A percentile compares a stretch with the other conserved stretches of the same genome.
Conservation (phyloP, 768 basidiomycete genomes). For the Termitomyces sp. region DNA sequence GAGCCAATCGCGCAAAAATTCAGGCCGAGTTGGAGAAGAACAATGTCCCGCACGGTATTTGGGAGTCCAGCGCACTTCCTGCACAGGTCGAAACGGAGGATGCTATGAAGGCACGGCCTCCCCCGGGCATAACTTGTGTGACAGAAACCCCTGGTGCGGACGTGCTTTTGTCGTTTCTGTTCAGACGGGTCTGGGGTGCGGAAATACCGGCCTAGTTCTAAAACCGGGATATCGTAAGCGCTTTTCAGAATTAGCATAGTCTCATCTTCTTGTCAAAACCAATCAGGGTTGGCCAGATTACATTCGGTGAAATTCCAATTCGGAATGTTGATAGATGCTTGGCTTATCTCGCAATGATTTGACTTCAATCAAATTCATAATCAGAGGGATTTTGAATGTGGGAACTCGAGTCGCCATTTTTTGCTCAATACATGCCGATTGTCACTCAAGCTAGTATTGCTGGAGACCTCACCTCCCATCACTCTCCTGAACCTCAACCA, state of each 20-base stretch:
- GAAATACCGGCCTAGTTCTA: not conserved
- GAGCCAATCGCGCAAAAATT: slow-evolving; percentile 57
- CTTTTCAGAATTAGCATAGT: not conserved
- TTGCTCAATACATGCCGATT: slow-evolving; percentile 31
- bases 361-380: slow-evolving; percentile 21
- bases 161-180: slow-evolving; percentile 40
- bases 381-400: slow-evolving; percentile 19
- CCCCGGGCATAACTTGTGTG: slow-evolving; percentile 40
- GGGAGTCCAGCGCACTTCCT: slow-evolving; percentile 50
- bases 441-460: slow-evolving; percentile 16
- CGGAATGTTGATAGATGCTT: slow-evolving; percentile 3
- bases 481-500: slow-evolving; percentile 7
- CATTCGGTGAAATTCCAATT: not conserved
- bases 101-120: slow-evolving; percentile 10
- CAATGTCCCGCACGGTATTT: slow-evolving; percentile 24
- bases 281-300: slow-evolving; percentile 7
- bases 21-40: slow-evolving; percentile 46
- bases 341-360: slow-evolving; percentile 16
- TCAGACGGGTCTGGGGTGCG: slow-evolving; percentile 54
- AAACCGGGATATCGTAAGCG: not conserved
- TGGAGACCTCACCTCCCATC: slow-evolving; percentile 7
- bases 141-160: slow-evolving; percentile 61
- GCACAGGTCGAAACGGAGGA: slow-evolving; percentile 48
- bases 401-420: slow-evolving; percentile 20
- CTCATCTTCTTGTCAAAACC: not conserved